phyloP scores from a whole-genome alignment of 2,329 filamentous ascomycete species.

The Periconia sp. region DNA sequence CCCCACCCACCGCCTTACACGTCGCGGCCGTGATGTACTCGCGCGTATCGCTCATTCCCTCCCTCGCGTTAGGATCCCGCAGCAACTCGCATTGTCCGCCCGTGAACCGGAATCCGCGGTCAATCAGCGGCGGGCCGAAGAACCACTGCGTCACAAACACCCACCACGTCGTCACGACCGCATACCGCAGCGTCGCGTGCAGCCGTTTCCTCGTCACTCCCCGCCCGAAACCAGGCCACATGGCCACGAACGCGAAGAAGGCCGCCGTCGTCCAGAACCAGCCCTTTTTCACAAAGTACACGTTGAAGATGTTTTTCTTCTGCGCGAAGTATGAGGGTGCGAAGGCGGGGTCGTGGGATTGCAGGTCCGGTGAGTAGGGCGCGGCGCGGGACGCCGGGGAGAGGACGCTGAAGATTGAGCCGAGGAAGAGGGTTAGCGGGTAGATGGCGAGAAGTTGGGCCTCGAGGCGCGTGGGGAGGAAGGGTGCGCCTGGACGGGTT shows the following conservation, averaged over 20 bases:
- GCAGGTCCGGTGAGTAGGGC: slow-evolving; percentile 62
- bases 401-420: slow-evolving; percentile 76
- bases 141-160: slow-evolving; percentile 92
- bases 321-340: slow-evolving; percentile 88
- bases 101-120: slow-evolving; percentile 84
- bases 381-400: slow-evolving; percentile 68
- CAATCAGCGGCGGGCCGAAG: slow-evolving; percentile 87
- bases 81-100: slow-evolving; percentile 78
- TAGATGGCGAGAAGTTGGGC: slow-evolving; percentile 68
- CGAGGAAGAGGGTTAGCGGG: slow-evolving; percentile 75
- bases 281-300: slow-evolving; percentile 90
- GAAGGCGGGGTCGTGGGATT: slow-evolving; percentile 61
- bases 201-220: slow-evolving; percentile 48
- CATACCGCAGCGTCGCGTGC: slow-evolving; percentile 69
- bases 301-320: slow-evolving; percentile 90
- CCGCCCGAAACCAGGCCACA: slow-evolving; percentile 62
- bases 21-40: slow-evolving; percentile 71
- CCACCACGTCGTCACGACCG: slow-evolving; percentile 75
- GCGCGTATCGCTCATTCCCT: slow-evolving; percentile 48
- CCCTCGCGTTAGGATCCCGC: slow-evolving; percentile 50
- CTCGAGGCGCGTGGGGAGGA: slow-evolving; percentile 71
- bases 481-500: slow-evolving; percentile 52
- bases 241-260: slow-evolving; percentile 69
- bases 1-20: slow-evolving; percentile 79
- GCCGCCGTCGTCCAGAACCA: slow-evolving; percentile 88